Conservation (phyloP, 345 rosid species). For the Capsella bursapastoris region DNA sequence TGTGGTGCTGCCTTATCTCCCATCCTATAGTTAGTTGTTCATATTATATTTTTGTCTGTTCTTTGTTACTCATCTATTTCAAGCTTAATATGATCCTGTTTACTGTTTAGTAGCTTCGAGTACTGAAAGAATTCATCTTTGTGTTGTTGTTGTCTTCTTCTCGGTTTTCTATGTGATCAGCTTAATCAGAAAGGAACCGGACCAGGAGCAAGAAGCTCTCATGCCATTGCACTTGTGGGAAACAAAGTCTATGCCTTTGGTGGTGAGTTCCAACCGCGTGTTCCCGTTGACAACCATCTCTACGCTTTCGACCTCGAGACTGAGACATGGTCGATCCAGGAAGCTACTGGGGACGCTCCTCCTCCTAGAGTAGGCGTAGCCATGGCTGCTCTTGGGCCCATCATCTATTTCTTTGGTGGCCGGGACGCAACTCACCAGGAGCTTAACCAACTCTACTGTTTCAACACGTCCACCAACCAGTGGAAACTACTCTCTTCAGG, state of each 20-base stretch:
- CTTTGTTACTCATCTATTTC: not conserved
- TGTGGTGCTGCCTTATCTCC: not conserved
- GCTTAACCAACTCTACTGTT: conserved; percentile 80
- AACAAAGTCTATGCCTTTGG: conserved; percentile 74
- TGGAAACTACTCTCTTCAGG: conserved; percentile 73
- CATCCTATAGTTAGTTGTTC: not conserved
- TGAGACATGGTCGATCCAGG: conserved; percentile 65
- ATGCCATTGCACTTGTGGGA: conserved; percentile 74
- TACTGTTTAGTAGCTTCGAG: not conserved
- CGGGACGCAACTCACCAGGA: conserved; percentile 70
- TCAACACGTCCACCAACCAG: conserved; percentile 57
- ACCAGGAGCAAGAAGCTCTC: conserved; percentile 95
- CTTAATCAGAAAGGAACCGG: conserved; percentile 74
- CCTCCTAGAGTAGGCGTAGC: conserved; percentile 94
- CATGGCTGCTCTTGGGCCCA: conserved; percentile 66
- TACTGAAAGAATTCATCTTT: not conserved
- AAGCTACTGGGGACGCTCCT: conserved; percentile 67
- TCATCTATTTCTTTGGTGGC: conserved; percentile 81
- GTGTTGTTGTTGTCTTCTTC: conserved; percentile 7
- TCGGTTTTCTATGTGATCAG: conserved; percentile 44
- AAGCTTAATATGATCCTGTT: not conserved
- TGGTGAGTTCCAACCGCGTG: conserved; percentile 83
- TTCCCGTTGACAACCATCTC: conserved; percentile 85
- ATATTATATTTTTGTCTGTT: no score
- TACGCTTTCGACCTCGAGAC: conserved; percentile 67